Conservation (phyloP, 805 yeast genomes). For the Kodamaea kakaduensis region DNA sequence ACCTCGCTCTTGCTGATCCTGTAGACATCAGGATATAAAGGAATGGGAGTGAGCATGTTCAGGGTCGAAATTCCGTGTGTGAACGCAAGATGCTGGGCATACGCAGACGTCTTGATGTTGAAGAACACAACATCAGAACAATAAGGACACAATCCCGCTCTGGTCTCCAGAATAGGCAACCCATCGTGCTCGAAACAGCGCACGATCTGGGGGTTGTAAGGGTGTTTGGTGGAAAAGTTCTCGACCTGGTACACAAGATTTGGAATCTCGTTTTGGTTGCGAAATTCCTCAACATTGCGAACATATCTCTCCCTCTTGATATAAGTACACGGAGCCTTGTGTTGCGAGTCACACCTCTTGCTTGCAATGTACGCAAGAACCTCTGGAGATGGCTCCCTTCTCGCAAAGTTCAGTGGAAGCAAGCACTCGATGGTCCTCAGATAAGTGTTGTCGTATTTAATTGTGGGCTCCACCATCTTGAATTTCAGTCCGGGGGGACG, state of each 20-base stretch:
- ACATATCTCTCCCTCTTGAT: slow-evolving; percentile 4
- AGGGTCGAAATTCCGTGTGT: slow-evolving; percentile 32
- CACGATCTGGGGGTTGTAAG: slow-evolving; percentile 9
- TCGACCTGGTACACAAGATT: slow-evolving; percentile 5
- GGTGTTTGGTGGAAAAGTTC: slow-evolving; percentile 3
- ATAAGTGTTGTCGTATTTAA: slow-evolving; percentile 2
- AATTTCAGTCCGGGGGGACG: neutral
- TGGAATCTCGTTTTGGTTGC: neutral
- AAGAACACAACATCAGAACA: slow-evolving; percentile 27
- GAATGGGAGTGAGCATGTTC: slow-evolving; percentile 29
- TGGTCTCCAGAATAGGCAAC: slow-evolving; percentile 17
- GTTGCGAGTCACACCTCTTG: no score
- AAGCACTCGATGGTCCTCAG: neutral
- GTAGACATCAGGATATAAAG: slow-evolving; percentile 20
- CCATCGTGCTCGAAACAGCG: slow-evolving; percentile 1
- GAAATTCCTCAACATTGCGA: slow-evolving; percentile 5
- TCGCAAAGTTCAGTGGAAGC: slow-evolving; percentile 9
- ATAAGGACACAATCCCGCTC: slow-evolving; percentile 34
- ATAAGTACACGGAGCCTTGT: slow-evolving; percentile 9
- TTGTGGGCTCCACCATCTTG: no score
- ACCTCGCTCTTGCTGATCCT: slow-evolving; percentile 16
- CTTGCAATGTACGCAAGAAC: slow-evolving; percentile 2
- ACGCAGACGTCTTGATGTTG: slow-evolving; percentile 30
- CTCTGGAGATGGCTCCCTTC: neutral
- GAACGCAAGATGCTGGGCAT: slow-evolving; percentile 33